Evolutionary conservation across 2,329 filamentous ascomycete genomes (phyloP).

Genomic region (Camptophora hylomeconis): DNA sequence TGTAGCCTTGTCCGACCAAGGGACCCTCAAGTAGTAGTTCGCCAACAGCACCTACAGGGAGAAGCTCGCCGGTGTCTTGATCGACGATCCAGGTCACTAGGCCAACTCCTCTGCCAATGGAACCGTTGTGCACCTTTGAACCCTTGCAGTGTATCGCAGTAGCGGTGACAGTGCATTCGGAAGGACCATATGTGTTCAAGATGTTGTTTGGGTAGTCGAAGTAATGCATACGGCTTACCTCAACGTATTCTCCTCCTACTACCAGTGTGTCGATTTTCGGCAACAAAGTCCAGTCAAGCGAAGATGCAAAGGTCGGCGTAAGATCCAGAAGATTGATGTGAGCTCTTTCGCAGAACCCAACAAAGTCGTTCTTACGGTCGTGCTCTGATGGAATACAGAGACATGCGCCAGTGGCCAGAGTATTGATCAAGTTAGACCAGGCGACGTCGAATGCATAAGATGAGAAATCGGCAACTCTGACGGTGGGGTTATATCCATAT

Average conservation of each 20-base stretch:
- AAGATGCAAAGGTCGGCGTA: constrained; percentile 43
- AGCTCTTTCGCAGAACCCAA: constrained; percentile 36
- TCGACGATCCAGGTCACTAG: constrained; percentile 29
- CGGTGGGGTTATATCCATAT: constrained; percentile 25
- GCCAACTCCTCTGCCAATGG: constrained; percentile 24
- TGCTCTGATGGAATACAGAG: constrained; percentile 44
- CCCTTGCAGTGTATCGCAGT: too few relatives aligned
- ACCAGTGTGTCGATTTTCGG: constrained; percentile 31
- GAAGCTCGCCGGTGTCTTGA: constrained; percentile 22
- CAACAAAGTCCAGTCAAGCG: constrained; percentile 29
- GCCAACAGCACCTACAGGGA: constrained; percentile 33
- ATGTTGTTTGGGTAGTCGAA: constrained; percentile 32
- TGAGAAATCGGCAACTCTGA: constrained; percentile 28
- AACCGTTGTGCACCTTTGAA: constrained; percentile 22
- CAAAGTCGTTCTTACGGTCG: constrained; percentile 38
- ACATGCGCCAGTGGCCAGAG: constrained; percentile 44
- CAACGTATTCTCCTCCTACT: constrained; percentile 33
- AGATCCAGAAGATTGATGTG: constrained; percentile 41
- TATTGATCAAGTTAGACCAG: constrained; percentile 36
- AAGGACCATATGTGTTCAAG: constrained; percentile 32
- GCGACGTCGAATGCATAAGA: constrained; percentile 34
- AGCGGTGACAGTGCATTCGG: constrained; percentile 27
- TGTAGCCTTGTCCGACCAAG: constrained; percentile 32
- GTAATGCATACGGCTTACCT: constrained; percentile 28
- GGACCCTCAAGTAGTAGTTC: constrained; percentile 36